Evolutionary conservation across 1,284 basidiomycete species (phyloP).

Genomic region (Pascua sp.): DNA sequence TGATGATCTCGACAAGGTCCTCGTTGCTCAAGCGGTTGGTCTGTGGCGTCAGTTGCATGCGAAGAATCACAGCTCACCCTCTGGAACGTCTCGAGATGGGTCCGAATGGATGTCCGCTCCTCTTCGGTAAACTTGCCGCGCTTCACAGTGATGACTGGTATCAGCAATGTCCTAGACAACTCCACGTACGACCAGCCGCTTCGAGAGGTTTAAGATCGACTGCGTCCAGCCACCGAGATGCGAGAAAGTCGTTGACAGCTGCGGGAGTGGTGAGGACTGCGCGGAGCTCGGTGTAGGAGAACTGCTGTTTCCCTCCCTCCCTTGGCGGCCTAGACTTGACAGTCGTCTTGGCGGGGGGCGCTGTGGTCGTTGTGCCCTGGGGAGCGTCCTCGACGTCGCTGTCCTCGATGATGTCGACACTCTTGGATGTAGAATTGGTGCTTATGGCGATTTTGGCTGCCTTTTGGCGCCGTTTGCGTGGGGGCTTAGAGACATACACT

Average conservation of each 20-base stretch:
- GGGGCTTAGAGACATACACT: too few relatives aligned
- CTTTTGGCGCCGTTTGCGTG: too few relatives aligned
- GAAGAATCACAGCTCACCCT: constrained; percentile 10
- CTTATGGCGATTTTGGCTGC: too few relatives aligned
- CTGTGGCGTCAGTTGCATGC: background rate
- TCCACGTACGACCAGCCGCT: constrained; percentile 18
- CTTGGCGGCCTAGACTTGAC: too few relatives aligned
- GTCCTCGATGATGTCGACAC: too few relatives aligned
- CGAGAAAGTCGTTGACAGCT: constrained; percentile 24
- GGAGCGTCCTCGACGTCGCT: too few relatives aligned
- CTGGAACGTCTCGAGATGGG: constrained; percentile 27
- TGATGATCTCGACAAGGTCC: constrained; percentile 30
- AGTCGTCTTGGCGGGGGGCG: too few relatives aligned
- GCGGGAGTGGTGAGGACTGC: too few relatives aligned
- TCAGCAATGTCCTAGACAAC: background rate
- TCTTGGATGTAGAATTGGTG: too few relatives aligned
- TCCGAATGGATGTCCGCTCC: constrained; percentile 28
- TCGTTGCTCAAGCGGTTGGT: constrained; percentile 15
- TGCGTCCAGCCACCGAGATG: constrained; percentile 26
- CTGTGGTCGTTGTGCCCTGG: too few relatives aligned
- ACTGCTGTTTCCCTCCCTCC: too few relatives aligned
- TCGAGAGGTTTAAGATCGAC: constrained; percentile 31
- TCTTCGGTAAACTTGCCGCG: constrained; percentile 33
- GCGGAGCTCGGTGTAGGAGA: too few relatives aligned
- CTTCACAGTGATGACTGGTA: constrained; percentile 29